These are phyloP conservation scores for Ascochyta koolunga DNA, from an alignment of 2,329 filamentous ascomycete species.

Conservation along the genomic window DNA sequence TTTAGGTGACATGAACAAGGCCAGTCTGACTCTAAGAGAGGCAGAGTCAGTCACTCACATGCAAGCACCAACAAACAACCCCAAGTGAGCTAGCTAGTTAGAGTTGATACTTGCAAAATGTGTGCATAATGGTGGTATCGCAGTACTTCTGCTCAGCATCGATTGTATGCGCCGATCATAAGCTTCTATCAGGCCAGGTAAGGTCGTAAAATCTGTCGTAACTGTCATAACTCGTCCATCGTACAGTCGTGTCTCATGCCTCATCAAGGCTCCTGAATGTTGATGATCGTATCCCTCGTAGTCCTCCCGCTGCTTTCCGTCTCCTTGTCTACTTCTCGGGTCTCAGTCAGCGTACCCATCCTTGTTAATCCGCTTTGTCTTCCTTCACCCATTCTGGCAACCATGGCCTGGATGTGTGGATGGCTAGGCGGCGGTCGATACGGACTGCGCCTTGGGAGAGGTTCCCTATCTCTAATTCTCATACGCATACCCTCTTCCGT, in stretches of 20 bases:
- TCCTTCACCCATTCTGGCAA: conserved; percentile 36
- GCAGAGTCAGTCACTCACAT: background rate
- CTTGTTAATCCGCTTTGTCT: conserved; percentile 32
- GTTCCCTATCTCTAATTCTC: conserved; percentile 21
- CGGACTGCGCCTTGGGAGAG: conserved; percentile 5
- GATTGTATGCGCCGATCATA: background rate
- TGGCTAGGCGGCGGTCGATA: conserved; percentile 28
- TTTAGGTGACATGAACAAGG: background rate
- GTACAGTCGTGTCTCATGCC: conserved; percentile 7
- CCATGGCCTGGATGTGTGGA: conserved; percentile 40
- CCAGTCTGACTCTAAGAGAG: background rate
- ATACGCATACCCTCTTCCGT: conserved; percentile 39
- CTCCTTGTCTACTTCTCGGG: conserved; percentile 4
- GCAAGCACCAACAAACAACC: background rate
- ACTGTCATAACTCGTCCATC: conserved; percentile 1
- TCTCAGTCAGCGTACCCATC: conserved; percentile 26
- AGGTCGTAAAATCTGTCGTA: conserved; percentile 5
- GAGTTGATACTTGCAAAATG: background rate
- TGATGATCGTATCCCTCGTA: conserved; percentile 30
- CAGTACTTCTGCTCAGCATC: too few species aligned
- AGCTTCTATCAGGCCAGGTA: background rate
- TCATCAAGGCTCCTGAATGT: conserved; percentile 20
- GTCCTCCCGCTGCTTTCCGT: conserved; percentile 12
- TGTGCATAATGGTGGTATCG: too few species aligned
- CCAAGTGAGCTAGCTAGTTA: too few species aligned